phyloP scores from a whole-genome alignment of 805 yeast species.

The Candida loeiensis region DNA sequence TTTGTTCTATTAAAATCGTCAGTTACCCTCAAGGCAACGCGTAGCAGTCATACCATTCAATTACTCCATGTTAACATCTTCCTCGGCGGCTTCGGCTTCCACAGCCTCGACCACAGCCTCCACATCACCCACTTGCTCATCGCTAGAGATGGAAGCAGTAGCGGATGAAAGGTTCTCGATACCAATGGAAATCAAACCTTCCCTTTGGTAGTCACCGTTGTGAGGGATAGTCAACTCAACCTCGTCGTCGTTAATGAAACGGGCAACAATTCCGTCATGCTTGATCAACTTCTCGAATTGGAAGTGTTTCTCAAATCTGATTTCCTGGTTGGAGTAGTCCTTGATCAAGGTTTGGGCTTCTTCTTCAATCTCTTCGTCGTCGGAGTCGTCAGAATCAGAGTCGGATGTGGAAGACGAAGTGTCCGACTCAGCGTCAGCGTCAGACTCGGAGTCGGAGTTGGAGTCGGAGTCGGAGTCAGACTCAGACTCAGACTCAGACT shows the following conservation, averaged over 20 bases:
- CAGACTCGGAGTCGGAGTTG: conserved; percentile 18
- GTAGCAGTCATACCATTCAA: neutral
- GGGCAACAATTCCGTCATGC: conserved; percentile 36
- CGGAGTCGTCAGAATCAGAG: conserved; percentile 11
- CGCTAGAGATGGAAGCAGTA: conserved; percentile 22
- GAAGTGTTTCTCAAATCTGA: conserved; percentile 41
- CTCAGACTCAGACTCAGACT: conserved; percentile 14
- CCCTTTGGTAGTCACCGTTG: conserved; percentile 14
- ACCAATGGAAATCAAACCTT: conserved; percentile 12
- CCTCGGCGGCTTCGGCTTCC: conserved; percentile 1
- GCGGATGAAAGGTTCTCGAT: conserved; percentile 21
- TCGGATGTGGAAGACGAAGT: conserved; percentile 15
- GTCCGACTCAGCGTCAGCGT: conserved; percentile 9
- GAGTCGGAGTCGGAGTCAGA: conserved; percentile 15
- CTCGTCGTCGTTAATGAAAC: conserved; percentile 36
- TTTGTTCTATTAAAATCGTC: neutral
- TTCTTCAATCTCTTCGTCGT: conserved; percentile 39
- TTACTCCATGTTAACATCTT: conserved; percentile 2
- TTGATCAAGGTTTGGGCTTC: conserved; percentile 36
- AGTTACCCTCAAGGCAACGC: conserved; percentile 1
- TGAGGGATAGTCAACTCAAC: conserved; percentile 42
- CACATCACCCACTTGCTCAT: conserved; percentile 10
- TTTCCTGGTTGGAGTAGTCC: conserved; percentile 38
- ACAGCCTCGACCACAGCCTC: conserved; percentile 7
- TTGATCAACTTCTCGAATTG: conserved; percentile 39